Evolutionary conservation across 495 filamentous ascomycete species (phyloP).

Genomic region (Penicillium canescens): DNA sequence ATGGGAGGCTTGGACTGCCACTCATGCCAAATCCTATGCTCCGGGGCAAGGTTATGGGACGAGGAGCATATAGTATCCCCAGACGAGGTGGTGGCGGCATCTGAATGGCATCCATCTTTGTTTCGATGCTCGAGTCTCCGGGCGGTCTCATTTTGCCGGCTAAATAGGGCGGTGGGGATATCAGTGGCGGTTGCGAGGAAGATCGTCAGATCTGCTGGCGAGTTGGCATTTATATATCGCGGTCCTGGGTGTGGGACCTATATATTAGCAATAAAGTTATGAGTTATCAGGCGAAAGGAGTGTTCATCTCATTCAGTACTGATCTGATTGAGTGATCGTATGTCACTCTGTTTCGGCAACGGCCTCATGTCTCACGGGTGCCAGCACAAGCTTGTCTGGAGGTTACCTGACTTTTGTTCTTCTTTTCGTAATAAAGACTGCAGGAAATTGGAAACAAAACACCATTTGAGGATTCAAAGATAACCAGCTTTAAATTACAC

Average conservation of each 20-base stretch:
- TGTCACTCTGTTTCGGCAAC: too few relatives aligned
- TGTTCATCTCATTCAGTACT: too few relatives aligned
- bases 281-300: too few relatives aligned
- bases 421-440: constrained; percentile 15
- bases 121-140: constrained; percentile 17
- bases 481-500: constrained; percentile 32
- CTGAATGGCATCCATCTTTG: constrained; percentile 1
- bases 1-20: constrained; percentile 38
- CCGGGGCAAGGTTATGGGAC: background rate
- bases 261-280: too few relatives aligned
- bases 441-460: constrained; percentile 21
- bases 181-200: constrained; percentile 3
- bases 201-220: background rate
- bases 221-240: too few relatives aligned
- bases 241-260: too few relatives aligned
- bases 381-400: background rate
- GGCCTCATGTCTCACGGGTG: background rate
- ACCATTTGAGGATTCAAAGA: constrained; percentile 25
- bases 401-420: background rate
- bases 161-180: constrained; percentile 3
- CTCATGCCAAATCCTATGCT: constrained; percentile 29
- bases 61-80: background rate
- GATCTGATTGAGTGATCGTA: too few relatives aligned
- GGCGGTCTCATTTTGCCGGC: constrained; percentile 13
- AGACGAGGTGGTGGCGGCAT: background rate